A percentile compares a stretch with the other conserved stretches of the same genome.
phyloP scores from a whole-genome alignment of 306 rosid species.

The Alnus rubra region DNA sequence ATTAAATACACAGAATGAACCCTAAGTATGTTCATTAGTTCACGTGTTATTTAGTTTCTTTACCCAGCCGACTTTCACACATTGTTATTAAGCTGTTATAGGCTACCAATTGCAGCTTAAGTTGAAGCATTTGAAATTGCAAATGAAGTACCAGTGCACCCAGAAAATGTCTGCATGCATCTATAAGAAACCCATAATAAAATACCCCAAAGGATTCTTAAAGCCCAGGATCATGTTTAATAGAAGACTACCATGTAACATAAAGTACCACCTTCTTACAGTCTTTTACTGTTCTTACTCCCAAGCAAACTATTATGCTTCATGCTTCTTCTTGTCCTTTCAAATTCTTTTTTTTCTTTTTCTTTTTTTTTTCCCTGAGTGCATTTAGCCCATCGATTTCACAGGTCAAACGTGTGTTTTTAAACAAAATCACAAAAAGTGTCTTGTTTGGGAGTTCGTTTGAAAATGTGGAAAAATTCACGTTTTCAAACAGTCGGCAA shows the following conservation, averaged over 20 bases:
- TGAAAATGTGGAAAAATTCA: too few relatives aligned
- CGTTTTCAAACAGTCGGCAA: too few relatives aligned
- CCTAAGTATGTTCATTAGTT: background rate
- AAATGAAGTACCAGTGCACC: background rate
- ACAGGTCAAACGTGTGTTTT: too few relatives aligned
- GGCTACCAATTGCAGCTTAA: constrained; percentile 1
- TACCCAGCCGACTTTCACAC: background rate
- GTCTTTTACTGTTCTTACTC: constrained; percentile 13
- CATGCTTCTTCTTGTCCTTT: constrained; percentile 13
- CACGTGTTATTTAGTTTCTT: background rate
- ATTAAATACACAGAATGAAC: background rate
- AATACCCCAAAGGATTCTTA: background rate
- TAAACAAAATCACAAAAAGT: too few relatives aligned
- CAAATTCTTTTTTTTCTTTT: background rate
- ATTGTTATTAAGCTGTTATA: constrained; percentile 13
- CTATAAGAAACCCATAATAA: background rate
- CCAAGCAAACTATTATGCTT: constrained; percentile 6
- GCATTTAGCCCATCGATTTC: too few relatives aligned
- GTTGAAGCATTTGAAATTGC: constrained; percentile 10
- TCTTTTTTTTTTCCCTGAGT: background rate
- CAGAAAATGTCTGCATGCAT: constrained; percentile 1
- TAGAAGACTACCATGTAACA: background rate
- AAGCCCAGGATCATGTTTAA: background rate
- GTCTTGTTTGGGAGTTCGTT: too few relatives aligned
- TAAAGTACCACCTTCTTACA: constrained; percentile 17